Base-by-base conservation (phyloP, 768 basidiomycete species). In the Mycena vulgaris region DNA sequence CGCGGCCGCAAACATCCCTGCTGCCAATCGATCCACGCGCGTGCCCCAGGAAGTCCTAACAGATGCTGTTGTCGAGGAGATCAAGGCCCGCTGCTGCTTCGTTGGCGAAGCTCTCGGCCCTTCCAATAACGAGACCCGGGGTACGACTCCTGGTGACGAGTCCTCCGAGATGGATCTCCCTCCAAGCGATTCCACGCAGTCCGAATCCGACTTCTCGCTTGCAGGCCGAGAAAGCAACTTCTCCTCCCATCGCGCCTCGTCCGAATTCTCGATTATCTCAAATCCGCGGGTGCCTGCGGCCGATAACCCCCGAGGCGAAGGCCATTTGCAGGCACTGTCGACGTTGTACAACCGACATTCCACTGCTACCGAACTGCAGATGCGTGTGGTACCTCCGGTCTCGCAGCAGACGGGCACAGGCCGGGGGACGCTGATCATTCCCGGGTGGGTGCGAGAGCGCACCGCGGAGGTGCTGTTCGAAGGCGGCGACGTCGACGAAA, bases 401-500 rank as follows among this genome's bases (percentile, higher is more conserved):
- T 83, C 88, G 16, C 92, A 93, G 75, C 91, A 90, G 73, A 82
- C 85, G 16, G 92, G 93, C 0, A 92, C 92, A 1, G 94, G 94
- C 3, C 83, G 87, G 10, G 95, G 94, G 0, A 95, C 92, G 0
- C 79, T 98, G 52, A 84, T 94, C 51, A 89, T 99, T 49, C 97
- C 97, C 1, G 97, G 97, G 3, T 99, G 98, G 98, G 87, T 99
- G 45, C 83, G 97, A 48, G 97, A 99, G 78, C 87, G 97, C 17
- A 93, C 93, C 1, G 91, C 96, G 1, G 98, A 99, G 79, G 87
- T 97, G 7, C 82, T 98, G 13, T 98, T 98, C 70, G 94, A 95
- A 77, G 92, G 92, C 1, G 95, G 94, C 8, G 95, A 96, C 74
- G 91, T 95, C 13, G 96, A 97, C 74, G 94, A 96, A 80, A 88